A percentile compares a stretch with the other conserved stretches of the same genome.
These are phyloP conservation scores for Pseudogymnoascus sp. DNA, from an alignment of 2,329 filamentous ascomycete genomes.

Conservation along the genomic window DNA sequence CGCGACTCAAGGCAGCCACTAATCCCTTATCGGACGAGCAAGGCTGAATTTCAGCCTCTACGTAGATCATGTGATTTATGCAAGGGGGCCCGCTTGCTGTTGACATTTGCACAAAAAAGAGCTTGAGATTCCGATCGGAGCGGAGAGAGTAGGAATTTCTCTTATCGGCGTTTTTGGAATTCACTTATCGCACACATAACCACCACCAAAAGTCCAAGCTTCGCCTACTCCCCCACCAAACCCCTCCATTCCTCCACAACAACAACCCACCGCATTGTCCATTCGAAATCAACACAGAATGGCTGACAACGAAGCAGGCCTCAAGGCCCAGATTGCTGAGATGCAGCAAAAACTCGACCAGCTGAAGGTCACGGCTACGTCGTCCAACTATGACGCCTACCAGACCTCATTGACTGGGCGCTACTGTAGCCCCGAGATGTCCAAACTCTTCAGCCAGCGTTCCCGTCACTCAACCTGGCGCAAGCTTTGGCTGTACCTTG, in stretches of 20 bases:
- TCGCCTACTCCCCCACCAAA: constrained; percentile 7
- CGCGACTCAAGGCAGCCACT: constrained; percentile 6
- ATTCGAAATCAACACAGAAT: constrained; percentile 1
- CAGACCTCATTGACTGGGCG: constrained; percentile 63
- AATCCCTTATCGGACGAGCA: constrained; percentile 3
- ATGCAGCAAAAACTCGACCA: constrained; percentile 3
- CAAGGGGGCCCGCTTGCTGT: neutral
- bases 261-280: neutral
- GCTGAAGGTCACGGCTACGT: constrained; percentile 12
- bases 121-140: constrained; percentile 1
- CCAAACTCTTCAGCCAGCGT: constrained; percentile 69
- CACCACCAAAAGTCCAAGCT: constrained; percentile 2
- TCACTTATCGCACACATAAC: constrained; percentile 6
- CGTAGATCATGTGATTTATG: neutral
- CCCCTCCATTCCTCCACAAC: constrained; percentile 2
- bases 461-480: constrained; percentile 73
- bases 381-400: constrained; percentile 42
- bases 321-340: neutral
- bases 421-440: constrained; percentile 70
- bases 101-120: neutral
- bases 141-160: neutral
- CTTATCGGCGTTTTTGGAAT: constrained; percentile 3
- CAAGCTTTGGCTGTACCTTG: constrained; percentile 75
- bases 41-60: neutral
- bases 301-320: constrained; percentile 4